Evolutionary conservation across 805 yeast species (phyloP).

Genomic region (Isabelozyma rhagii): DNA sequence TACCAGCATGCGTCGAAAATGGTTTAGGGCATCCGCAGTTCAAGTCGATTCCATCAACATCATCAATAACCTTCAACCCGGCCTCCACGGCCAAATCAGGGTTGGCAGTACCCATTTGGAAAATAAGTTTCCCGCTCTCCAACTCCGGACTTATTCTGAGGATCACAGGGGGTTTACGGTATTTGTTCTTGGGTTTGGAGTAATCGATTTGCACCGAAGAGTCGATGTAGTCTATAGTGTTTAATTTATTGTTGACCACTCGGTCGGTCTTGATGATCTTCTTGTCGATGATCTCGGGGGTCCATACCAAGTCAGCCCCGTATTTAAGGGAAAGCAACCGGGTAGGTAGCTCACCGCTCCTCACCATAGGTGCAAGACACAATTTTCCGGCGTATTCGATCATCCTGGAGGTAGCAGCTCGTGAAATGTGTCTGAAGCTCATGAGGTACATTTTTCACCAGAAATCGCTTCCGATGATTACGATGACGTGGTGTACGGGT

Average conservation of each 20-base stretch:
- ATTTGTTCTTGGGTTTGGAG: slow-evolving; percentile 17
- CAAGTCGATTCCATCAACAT: slow-evolving; percentile 90
- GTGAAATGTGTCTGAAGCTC: not conserved
- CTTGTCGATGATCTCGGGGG: slow-evolving; percentile 88
- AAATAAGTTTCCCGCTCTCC: slow-evolving; percentile 69
- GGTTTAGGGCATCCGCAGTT: slow-evolving; percentile 98
- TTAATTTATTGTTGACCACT: slow-evolving; percentile 49
- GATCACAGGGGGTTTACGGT: slow-evolving; percentile 44
- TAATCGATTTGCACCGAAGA: slow-evolving; percentile 13
- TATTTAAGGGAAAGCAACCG: slow-evolving; percentile 73
- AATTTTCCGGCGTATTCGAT: slow-evolving; percentile 72
- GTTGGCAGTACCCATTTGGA: slow-evolving; percentile 87
- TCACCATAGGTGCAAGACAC: slow-evolving; percentile 94
- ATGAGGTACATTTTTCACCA: not conserved
- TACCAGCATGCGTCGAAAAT: slow-evolving; percentile 89
- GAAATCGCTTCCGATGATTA: not conserved
- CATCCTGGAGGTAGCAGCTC: slow-evolving; percentile 31
- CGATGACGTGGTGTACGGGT: not conserved
- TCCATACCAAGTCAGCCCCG: slow-evolving; percentile 95
- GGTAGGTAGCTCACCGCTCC: slow-evolving; percentile 93
- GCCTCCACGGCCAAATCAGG: slow-evolving; percentile 87
- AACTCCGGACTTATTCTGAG: slow-evolving; percentile 67
- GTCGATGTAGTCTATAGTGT: slow-evolving; percentile 59
- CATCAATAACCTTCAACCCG: slow-evolving; percentile 72
- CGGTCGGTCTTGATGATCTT: slow-evolving; percentile 73